Evolutionary conservation across 208 protist species (phyloP), one percentile per base, ranked within the genome.

Genomic region (Acanthamoeba triangularis): DNA sequence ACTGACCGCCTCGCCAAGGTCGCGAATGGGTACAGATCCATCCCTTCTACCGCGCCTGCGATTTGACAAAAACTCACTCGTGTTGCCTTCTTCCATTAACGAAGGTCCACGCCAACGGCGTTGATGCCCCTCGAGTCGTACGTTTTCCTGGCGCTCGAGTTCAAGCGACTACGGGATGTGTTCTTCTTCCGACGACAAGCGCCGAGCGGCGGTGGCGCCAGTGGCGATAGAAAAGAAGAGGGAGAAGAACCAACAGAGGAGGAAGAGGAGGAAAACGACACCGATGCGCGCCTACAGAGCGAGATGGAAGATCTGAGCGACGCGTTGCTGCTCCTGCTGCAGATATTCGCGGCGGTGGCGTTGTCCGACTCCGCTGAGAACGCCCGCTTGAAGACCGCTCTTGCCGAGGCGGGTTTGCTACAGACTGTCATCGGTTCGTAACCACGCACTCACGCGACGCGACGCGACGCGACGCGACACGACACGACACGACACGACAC

Each of bases 1-100:
- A 85, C 78, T 3, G 78, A 85, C 47, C 78, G 78, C 78, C 78
- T 85, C 8, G 78, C 78, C 41, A 85, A 85, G n/a, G 78, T 23
- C 37, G 7, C 35, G 18, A 28, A 59, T 33, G 78, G 78, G 78
- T 85, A 11, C 44, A 47, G 4, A 4, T 8, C 44, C 44, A 13
- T 8, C 2, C 44, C 44, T 47, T 47, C 44, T 11, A 47, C 44
- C 7, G 44, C 44, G 44, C 44, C 44, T 47, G 44, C 10, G 44
- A 11, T 47, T 47, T 47, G 44, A 7, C 44, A 2, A 7, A 47
- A 6, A 47, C 44, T 47, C 44, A 47, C 44, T 47, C 44, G 5
- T 47, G 10, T 47, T 11, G 56, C 20, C 56, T 28, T 63, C 23
- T 16, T 14, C 25, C 33, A 76, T 20, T n/a, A 16, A 33, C 52